Evolutionary conservation across 2,329 filamentous ascomycete genomes (phyloP), one percentile per base, ranked within the genome.

Genomic region (Dichotomopilus funicola): DNA sequence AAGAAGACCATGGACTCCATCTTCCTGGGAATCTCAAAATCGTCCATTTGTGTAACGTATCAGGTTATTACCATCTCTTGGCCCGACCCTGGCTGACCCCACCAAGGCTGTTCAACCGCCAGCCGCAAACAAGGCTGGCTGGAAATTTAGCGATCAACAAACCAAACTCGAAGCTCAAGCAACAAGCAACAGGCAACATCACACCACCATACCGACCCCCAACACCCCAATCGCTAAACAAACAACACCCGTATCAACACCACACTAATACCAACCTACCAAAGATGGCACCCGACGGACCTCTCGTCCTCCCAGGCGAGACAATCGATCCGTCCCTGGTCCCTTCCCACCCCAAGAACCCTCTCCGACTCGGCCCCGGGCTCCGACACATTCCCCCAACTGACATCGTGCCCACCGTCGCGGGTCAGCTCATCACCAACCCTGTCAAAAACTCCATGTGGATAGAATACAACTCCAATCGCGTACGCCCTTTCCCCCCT

Each of bases 241-340:
- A 44, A 41, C 27, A 9, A 42, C 5, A 43, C 48, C 36, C 19
- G 19, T 27, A 27, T 27, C 19, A 2, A 27, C 19, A 38, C 37
- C 37, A 9, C 37, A 38, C 37, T 38, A 12, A 27, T 38, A 8
- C 8, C 37, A 38, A 38, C 37, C 37, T 38, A 59, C 19, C 50
- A 56, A 51, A 46, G 47, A 87, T 87, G 83, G 71, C 79, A 31
- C 73, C 78, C 37, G 73, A 78, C 37, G 75, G 82, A 34, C 72
- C 74, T 47, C 75, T 92, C 59, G 81, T 96, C 59, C 81, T 97
- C 6, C 94, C 94, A 0, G 91, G 94, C 62, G 91, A 96, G 64
- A 67, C 74, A 36, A 79, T 96, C 46, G 82, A 89, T 56, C 70
- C 80, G 1, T 76, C 80, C 33, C 72, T 80, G 38, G 78, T 95